Conservation (phyloP, 75 land plant species). For the Pinus tabuliformis region DNA sequence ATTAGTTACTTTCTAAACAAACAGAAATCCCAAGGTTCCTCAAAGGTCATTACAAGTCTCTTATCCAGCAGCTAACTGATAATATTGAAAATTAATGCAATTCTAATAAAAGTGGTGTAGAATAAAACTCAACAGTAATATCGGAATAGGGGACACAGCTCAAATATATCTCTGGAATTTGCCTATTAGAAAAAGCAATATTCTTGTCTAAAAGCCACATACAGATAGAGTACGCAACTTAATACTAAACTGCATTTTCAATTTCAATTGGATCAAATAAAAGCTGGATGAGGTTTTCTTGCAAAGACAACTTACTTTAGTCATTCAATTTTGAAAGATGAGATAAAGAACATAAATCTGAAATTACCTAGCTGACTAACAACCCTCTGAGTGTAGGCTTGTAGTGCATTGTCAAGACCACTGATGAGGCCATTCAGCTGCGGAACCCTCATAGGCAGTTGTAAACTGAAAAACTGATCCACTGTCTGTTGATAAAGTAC, state of each 20-base stretch:
- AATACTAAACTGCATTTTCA: background rate
- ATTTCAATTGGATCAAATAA: background rate
- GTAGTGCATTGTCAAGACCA: constrained; percentile 93
- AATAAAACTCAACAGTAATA: background rate
- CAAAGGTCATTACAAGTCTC: background rate
- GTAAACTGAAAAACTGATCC: constrained; percentile 88
- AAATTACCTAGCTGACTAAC: constrained; percentile 64
- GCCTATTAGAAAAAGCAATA: background rate
- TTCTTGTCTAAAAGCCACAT: background rate
- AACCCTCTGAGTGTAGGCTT: constrained; percentile 67
- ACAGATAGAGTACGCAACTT: background rate
- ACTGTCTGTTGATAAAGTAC: constrained; percentile 59
- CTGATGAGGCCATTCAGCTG: constrained; percentile 64
- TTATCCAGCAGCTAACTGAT: background rate
- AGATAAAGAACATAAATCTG: background rate
- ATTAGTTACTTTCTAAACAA: background rate
- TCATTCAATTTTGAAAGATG: background rate
- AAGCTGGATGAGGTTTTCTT: background rate
- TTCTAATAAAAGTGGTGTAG: background rate
- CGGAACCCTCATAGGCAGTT: constrained; percentile 84
- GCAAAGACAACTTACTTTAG: background rate
- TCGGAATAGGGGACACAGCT: background rate
- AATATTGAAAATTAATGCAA: background rate
- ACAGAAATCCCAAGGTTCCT: background rate
- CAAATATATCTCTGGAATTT: background rate